phyloP scores from a whole-genome alignment of 495 filamentous ascomycete species.

The Cudoniella acicularis region DNA sequence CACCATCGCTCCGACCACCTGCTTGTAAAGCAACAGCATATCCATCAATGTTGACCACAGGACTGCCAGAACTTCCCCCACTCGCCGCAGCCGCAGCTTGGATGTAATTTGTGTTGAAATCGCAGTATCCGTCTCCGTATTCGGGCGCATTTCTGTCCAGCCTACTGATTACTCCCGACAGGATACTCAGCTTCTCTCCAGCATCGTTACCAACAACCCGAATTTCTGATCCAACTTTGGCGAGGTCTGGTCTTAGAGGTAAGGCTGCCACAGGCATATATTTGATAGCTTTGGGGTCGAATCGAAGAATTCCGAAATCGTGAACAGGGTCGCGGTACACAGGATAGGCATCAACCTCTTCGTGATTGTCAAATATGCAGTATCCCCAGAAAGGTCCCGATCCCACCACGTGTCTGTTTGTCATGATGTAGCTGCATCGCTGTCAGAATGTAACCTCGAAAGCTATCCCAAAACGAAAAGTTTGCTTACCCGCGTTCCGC shows the following conservation, averaged over 20 bases:
- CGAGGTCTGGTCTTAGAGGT: constrained; percentile 79
- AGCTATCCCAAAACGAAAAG: constrained; percentile 18
- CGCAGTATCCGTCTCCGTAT: constrained; percentile 96
- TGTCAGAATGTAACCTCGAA: constrained; percentile 34
- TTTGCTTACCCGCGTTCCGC: constrained; percentile 74
- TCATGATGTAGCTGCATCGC: constrained; percentile 61
- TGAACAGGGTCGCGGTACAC: constrained; percentile 98
- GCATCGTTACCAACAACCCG: constrained; percentile 98
- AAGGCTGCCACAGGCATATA: constrained; percentile 88
- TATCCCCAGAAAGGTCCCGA: constrained; percentile 97
- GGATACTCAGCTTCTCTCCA: constrained; percentile 96
- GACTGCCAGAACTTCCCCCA: constrained; percentile 94
- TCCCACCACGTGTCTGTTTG: constrained; percentile 92
- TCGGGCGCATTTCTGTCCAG: constrained; percentile 95
- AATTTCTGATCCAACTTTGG: constrained; percentile 88
- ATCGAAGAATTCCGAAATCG: constrained; percentile 95
- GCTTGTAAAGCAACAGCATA: constrained; percentile 92
- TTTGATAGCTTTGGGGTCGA: constrained; percentile 91
- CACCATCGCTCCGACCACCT: constrained; percentile 87
- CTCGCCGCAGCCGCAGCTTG: constrained; percentile 95
- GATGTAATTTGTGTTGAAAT: constrained; percentile 99
- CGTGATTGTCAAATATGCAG: constrained; percentile 97
- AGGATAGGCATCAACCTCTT: constrained; percentile 94
- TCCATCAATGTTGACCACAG: constrained; percentile 93
- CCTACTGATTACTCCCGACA: constrained; percentile 95